Conservation (phyloP, 2,329 filamentous ascomycete species). For the Botrytis pseudocinerea region DNA sequence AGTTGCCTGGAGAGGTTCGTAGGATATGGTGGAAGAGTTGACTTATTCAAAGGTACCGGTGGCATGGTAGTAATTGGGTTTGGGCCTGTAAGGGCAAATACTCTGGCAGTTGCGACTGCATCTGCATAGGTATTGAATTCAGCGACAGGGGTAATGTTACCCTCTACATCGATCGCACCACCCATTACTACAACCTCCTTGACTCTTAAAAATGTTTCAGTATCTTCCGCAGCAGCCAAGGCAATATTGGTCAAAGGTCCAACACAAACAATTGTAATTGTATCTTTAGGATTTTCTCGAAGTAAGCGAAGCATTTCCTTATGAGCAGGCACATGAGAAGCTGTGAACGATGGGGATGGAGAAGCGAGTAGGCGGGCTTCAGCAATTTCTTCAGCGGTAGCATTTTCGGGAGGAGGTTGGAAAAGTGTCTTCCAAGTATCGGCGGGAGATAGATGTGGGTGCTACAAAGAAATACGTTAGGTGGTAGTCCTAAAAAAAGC, state of each 20-base stretch:
- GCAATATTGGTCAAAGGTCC: conserved; percentile 94
- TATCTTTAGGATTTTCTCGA: conserved; percentile 76
- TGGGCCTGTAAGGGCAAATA: conserved; percentile 75
- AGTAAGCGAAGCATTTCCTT: conserved; percentile 88
- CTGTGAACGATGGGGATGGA: conserved; percentile 63
- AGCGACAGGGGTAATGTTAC: conserved; percentile 81
- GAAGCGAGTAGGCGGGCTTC: conserved; percentile 38
- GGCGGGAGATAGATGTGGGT: conserved; percentile 72
- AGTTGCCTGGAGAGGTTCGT: conserved; percentile 61
- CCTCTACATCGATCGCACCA: conserved; percentile 74
- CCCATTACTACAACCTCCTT: conserved; percentile 97
- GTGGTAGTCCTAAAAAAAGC: background rate
- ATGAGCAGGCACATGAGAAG: conserved; percentile 72
- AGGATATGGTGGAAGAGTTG: conserved; percentile 62
- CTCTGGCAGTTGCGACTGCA: conserved; percentile 70
- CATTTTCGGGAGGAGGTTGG: conserved; percentile 46
- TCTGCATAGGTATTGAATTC: conserved; percentile 98
- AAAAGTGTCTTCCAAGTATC: conserved; percentile 75
- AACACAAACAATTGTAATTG: conserved; percentile 85
- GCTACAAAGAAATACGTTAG: conserved; percentile 45
- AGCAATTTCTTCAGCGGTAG: conserved; percentile 48
- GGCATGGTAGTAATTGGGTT: conserved; percentile 80
- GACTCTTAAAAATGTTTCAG: conserved; percentile 81
- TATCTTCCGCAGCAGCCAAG: conserved; percentile 81
- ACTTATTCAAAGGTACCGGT: conserved; percentile 54